These are phyloP conservation scores for Penicillium ucsense DNA, from an alignment of 495 filamentous ascomycete species.

Conservation along the genomic window DNA sequence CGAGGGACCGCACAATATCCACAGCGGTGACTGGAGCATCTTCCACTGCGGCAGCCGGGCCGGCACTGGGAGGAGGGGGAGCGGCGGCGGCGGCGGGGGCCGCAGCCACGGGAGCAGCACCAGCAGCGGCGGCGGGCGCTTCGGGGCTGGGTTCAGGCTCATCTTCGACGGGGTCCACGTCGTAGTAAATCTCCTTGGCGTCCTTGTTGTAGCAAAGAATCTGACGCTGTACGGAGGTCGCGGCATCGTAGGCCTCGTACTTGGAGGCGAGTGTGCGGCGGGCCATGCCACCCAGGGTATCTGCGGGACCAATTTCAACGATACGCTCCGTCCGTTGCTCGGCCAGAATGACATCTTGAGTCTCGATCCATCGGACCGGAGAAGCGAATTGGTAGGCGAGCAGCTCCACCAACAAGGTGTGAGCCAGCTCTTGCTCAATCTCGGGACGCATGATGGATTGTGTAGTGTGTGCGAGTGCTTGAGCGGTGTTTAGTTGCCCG, in stretches of 20 bases:
- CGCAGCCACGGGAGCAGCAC: conserved; percentile 35
- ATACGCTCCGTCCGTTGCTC: conserved; percentile 94
- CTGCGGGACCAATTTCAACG: conserved; percentile 93
- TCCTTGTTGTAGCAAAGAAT: conserved; percentile 99
- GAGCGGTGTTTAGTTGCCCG: neutral
- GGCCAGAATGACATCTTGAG: conserved; percentile 96
- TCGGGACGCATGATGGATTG: conserved; percentile 80
- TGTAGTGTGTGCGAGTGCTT: conserved; percentile 3
- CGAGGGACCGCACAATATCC: conserved; percentile 79
- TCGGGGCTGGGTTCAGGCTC: conserved; percentile 62
- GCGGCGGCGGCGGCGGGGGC: conserved; percentile 48
- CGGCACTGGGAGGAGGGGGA: conserved; percentile 57
- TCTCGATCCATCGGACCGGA: conserved; percentile 98
- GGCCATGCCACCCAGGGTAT: conserved; percentile 98
- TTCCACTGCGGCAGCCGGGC: conserved; percentile 79
- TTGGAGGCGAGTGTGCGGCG: conserved; percentile 92
- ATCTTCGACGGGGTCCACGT: conserved; percentile 90
- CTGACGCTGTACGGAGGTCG: conserved; percentile 87
- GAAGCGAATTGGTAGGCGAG: conserved; percentile 99
- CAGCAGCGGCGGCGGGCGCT: conserved; percentile 36
- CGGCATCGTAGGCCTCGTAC: conserved; percentile 98
- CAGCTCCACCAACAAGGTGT: conserved; percentile 95
- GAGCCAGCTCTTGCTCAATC: conserved; percentile 95
- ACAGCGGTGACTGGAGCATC: conserved; percentile 80
- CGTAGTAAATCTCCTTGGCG: conserved; percentile 98